Evolutionary conservation across 2,329 filamentous ascomycete species (phyloP).

Genomic region (Septoria linicola): DNA sequence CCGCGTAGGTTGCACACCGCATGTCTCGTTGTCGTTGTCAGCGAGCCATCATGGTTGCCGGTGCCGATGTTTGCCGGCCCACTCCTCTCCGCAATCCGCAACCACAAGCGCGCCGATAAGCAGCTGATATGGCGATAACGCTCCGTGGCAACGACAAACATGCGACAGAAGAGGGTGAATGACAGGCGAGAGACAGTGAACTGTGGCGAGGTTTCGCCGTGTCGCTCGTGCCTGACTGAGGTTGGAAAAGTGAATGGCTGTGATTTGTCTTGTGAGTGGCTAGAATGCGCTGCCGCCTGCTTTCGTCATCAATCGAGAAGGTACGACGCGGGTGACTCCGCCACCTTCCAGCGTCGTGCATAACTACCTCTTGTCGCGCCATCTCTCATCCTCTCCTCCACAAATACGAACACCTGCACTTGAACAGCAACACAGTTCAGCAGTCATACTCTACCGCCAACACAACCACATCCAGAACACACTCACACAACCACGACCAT

Average conservation of each 20-base stretch:
- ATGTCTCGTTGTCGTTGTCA: too few relatives aligned
- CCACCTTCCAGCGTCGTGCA: slow-evolving; percentile 1
- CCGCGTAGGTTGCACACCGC: slow-evolving; percentile 10
- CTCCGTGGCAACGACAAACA: slow-evolving; percentile 3
- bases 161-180: not conserved
- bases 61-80: slow-evolving; percentile 10
- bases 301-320: not conserved
- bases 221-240: not conserved
- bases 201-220: slow-evolving; percentile 1
- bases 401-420: slow-evolving; percentile 12
- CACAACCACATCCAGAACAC: slow-evolving; percentile 23
- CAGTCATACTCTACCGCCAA: slow-evolving; percentile 14
- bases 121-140: not conserved
- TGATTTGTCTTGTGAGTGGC: too few relatives aligned
- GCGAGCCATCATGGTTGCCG: slow-evolving; percentile 3
- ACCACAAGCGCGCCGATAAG: slow-evolving; percentile 11
- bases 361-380: not conserved
- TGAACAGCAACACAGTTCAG: slow-evolving; percentile 11
- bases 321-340: slow-evolving; percentile 7
- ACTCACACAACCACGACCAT: slow-evolving; percentile 49
- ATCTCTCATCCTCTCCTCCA: slow-evolving; percentile 13
- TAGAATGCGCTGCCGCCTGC: too few relatives aligned
- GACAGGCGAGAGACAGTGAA: not conserved
- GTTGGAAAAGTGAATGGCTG: not conserved
- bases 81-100: not conserved